Evolutionary conservation across 2,329 filamentous ascomycete genomes (phyloP), one percentile per base, ranked within the genome.

Genomic region (Aspergillus sp.): DNA sequence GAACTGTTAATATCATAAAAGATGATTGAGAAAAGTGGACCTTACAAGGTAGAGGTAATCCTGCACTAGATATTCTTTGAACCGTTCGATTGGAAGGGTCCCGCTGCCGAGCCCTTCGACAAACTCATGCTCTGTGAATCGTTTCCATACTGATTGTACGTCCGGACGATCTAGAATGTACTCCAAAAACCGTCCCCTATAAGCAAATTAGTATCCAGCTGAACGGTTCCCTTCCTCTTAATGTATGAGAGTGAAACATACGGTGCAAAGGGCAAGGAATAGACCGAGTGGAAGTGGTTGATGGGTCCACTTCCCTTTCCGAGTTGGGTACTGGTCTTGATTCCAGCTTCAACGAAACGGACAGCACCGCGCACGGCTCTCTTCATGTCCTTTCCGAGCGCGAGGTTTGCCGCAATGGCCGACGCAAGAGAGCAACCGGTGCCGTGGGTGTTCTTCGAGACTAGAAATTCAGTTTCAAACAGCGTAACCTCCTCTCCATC

Each of bases 371-470:
- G 78, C 4, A 87, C 81, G 12, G 85, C 82, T 55, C 77, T 73
- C 12, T 73, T 69, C 54, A 85, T 71, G 47, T 73, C 70, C 61
- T 80, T 75, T 0, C 80, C 82, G 3, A 70, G 71, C 3, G 84
- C 82, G 13, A 89, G 73, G 60, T 87, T 86, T 53, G 83, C 86
- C 1, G 86, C 84, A 64, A 89, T 86, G 5, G 86, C 86, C 42
- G 86, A 96, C 41, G 95, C 95, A 59, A 98, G 82, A 9, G 92
- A 96, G 70, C 95, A 99, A 4, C 95, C 95, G 0, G 95, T 98
- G 1, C 95, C 95, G 68, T 99, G 95, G 0, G 93, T 98, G 69
- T 93, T 93, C 59, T 81, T 88, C 8, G 89, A 91, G 9, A 81
- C 76, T 61, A 91, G 81, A 69, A 89, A 97, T 4, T 82, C 80